These are phyloP conservation scores for Brassica cretica DNA, from an alignment of 345 rosid species.

Conservation along the genomic window DNA sequence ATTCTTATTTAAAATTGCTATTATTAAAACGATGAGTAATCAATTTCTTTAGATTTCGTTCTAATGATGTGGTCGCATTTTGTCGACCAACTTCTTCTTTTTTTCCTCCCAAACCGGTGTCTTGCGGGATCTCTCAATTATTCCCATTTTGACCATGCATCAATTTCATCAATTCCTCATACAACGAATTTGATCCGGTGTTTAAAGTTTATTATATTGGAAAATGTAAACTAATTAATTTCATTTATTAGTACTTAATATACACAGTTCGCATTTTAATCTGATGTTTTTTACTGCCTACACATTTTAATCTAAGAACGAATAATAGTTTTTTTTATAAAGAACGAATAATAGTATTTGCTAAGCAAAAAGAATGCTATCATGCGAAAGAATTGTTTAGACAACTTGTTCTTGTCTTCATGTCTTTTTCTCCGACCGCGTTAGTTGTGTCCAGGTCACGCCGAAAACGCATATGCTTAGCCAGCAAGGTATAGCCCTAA, in stretches of 20 bases:
- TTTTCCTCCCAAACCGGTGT: constrained; percentile 8
- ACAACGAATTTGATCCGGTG: not conserved
- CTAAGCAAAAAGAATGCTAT: not conserved
- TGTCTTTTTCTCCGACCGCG: constrained; percentile 30
- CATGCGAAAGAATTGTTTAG: constrained; percentile 17
- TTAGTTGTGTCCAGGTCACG: constrained; percentile 43
- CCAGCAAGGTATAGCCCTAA: constrained; percentile 25
- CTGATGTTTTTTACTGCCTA: not conserved
- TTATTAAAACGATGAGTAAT: not conserved
- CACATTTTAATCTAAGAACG: not conserved
- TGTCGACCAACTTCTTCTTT: not conserved
- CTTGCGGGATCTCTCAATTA: constrained; percentile 11
- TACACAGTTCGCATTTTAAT: not conserved
- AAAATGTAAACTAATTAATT: not conserved
- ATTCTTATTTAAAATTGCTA: not conserved
- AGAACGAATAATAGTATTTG: not conserved
- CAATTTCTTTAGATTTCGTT: constrained; percentile 18
- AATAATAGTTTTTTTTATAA: not conserved
- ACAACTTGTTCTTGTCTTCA: constrained; percentile 26
- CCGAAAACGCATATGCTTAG: constrained; percentile 39
- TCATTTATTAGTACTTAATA: not conserved
- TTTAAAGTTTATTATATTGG: not conserved
- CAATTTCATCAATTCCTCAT: constrained; percentile 20
- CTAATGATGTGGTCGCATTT: constrained; percentile 34
- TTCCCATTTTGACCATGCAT: constrained; percentile 28